Percentiles rank a stretch among this genome's conserved stretches.
These are phyloP conservation scores for Wickerhamomyces sydowiorum DNA, from an alignment of 805 yeast species.

Conservation along the genomic window DNA sequence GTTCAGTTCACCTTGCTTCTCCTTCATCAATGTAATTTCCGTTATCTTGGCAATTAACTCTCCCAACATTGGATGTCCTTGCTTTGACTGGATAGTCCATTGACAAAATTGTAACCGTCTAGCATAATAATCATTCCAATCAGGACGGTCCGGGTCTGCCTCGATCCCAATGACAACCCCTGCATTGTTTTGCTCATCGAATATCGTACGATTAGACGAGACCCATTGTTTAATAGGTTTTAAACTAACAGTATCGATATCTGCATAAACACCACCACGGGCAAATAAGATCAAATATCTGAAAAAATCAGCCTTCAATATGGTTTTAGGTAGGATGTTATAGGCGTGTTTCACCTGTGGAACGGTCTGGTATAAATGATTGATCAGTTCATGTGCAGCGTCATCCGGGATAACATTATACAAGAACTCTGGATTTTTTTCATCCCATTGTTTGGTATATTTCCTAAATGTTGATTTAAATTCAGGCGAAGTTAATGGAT, in stretches of 20 bases:
- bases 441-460: slow-evolving; percentile 59
- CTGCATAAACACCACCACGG: slow-evolving; percentile 90
- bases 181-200: slow-evolving; percentile 28
- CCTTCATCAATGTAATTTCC: slow-evolving; percentile 59
- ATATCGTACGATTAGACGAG: slow-evolving; percentile 33
- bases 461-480: slow-evolving; percentile 50
- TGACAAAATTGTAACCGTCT: slow-evolving; percentile 92
- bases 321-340: slow-evolving; percentile 67
- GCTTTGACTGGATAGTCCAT: slow-evolving; percentile 90
- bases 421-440: slow-evolving; percentile 53
- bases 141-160: slow-evolving; percentile 94
- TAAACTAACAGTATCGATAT: slow-evolving; percentile 77
- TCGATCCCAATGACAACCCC: slow-evolving; percentile 90
- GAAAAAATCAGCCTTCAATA: slow-evolving; percentile 90
- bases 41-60: slow-evolving; percentile 78
- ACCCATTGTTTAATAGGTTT: slow-evolving; percentile 75
- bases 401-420: slow-evolving; percentile 74
- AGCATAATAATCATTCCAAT: slow-evolving; percentile 92
- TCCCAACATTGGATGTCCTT: slow-evolving; percentile 85
- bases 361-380: slow-evolving; percentile 54
- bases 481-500: slow-evolving; percentile 44
- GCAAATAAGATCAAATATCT: slow-evolving; percentile 83
- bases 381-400: slow-evolving; percentile 49
- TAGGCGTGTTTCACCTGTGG: slow-evolving; percentile 80
- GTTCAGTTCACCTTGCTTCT: slow-evolving; percentile 38